Base-by-base conservation (phyloP, 352 stramenopile genomes). In the Phytophthora podocarpi region DNA sequence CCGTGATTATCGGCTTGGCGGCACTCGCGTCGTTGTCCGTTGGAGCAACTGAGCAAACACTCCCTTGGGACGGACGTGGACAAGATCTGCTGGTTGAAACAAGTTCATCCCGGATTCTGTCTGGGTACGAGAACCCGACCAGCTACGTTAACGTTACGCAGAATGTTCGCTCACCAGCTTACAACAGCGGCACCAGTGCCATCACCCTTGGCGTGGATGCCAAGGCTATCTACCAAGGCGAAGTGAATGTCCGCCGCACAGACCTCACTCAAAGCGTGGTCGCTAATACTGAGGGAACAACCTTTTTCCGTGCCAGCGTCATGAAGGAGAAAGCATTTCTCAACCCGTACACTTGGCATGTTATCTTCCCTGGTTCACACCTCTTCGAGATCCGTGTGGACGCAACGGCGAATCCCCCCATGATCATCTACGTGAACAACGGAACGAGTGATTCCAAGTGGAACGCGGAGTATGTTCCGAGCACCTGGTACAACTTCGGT, bases 401-500 rank as follows among this genome's bases (percentile, higher is more conserved):
- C 55, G 71, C 76, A 20, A 72, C 64, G 16, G 36, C 37, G 30
- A 64, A 59, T 42, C 69, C 76, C 2, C 55, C 69, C 16, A 82
- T 73, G 74, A 76, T 88, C 50, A 78, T 80, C 49, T 86, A 80
- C 62, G 49, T 69, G 21, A 84, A 66, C 52, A 74, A 71, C 50
- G 74, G 74, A 12, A 74, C 74, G 10, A 67, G 23, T 2, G 74
- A 85, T n/a, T 34, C 65, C 54, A 78, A 80, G 74, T 89, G 76
- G 72, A 45, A 76, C 40, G 74, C 69, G 15, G 61, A 76, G 42
- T 86, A 85, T 39, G 53, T 70, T 55, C 49, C 55, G 8, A 69
- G 64, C 32, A 86, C 74, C 30, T 89, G 76, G 79, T 86, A 83
- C 76, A 89, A 89, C 68, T 85, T 89, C 40, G 79, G 79, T 16